A percentile compares a stretch with the other conserved stretches of the same genome.
These are phyloP conservation scores for Aspergillus latus DNA, from an alignment of 2,329 filamentous ascomycete genomes.

Conservation along the genomic window DNA sequence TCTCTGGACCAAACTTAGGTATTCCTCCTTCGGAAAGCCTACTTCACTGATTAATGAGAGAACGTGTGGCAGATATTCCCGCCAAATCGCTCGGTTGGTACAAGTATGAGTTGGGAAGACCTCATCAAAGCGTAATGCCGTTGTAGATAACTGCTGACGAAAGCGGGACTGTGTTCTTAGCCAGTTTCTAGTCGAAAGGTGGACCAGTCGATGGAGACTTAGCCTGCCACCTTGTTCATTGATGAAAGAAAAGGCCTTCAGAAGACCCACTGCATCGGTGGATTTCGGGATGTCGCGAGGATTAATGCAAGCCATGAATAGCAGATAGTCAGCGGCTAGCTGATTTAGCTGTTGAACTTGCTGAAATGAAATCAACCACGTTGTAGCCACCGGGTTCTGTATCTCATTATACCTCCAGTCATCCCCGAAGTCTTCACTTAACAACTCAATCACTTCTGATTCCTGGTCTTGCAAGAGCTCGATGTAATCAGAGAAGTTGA, in stretches of 20 bases:
- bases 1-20: not conserved
- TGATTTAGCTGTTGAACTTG: constrained; percentile 16
- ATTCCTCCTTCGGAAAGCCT: constrained; percentile 5
- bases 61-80: constrained; percentile 22
- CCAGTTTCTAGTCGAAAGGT: constrained; percentile 18
- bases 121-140: constrained; percentile 6
- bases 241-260: constrained; percentile 8
- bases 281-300: constrained; percentile 26
- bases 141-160: not conserved
- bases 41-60: not conserved
- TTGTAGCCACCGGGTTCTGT: constrained; percentile 11
- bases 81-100: not conserved
- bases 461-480: constrained; percentile 13
- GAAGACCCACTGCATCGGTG: constrained; percentile 22
- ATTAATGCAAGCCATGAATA: constrained; percentile 23
- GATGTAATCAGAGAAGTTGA: not conserved
- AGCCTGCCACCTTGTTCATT: not conserved
- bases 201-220: constrained; percentile 33
- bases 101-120: not conserved
- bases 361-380: constrained; percentile 16
- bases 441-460: not conserved
- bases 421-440: constrained; percentile 16
- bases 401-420: not conserved
- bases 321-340: not conserved
- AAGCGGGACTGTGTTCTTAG: constrained; percentile 1